Percentiles rank a stretch among this genome's conserved stretches.
Evolutionary conservation across 2,329 filamentous ascomycete genomes (phyloP).

Genomic region (Zarea fungicola): DNA sequence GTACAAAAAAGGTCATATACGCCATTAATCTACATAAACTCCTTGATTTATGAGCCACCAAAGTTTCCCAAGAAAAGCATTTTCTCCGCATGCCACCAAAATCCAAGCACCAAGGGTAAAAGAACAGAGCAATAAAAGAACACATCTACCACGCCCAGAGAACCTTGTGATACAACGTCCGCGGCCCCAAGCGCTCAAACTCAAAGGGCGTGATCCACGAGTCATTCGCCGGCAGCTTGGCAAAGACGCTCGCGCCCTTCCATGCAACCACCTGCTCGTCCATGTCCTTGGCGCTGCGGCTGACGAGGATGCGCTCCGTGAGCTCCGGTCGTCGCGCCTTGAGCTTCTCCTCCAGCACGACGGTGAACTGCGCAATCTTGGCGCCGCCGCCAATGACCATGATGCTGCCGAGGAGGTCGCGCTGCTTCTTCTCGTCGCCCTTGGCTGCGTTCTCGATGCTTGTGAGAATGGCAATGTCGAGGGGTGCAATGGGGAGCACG

Average conservation of each 20-base stretch:
- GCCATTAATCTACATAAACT: slow-evolving; percentile 3
- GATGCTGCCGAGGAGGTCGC: slow-evolving; percentile 83
- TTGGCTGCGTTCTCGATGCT: slow-evolving; percentile 83
- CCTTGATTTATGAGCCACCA: neutral
- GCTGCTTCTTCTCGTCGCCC: slow-evolving; percentile 86
- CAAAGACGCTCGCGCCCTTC: slow-evolving; percentile 97
- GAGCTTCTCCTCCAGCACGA: slow-evolving; percentile 77
- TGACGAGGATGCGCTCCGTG: slow-evolving; percentile 56
- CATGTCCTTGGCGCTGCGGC: slow-evolving; percentile 78
- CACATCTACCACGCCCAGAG: slow-evolving; percentile 51
- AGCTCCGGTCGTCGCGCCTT: slow-evolving; percentile 60
- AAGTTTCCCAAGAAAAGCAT: neutral
- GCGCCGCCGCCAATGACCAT: slow-evolving; percentile 86
- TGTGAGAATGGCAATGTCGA: slow-evolving; percentile 85
- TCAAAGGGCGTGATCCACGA: slow-evolving; percentile 87
- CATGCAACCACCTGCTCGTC: slow-evolving; percentile 96
- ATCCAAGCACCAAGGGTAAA: too few relatives aligned
- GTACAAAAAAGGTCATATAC: too few relatives aligned
- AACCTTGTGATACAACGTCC: slow-evolving; percentile 80
- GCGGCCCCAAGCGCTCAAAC: slow-evolving; percentile 78
- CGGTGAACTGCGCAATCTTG: slow-evolving; percentile 73
- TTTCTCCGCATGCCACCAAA: neutral
- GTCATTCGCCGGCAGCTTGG: slow-evolving; percentile 86
- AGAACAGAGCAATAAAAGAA: too few relatives aligned
- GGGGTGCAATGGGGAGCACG: slow-evolving; percentile 73